phyloP scores from a whole-genome alignment of 805 yeast genomes.

The Blastobotrys terrestris region DNA sequence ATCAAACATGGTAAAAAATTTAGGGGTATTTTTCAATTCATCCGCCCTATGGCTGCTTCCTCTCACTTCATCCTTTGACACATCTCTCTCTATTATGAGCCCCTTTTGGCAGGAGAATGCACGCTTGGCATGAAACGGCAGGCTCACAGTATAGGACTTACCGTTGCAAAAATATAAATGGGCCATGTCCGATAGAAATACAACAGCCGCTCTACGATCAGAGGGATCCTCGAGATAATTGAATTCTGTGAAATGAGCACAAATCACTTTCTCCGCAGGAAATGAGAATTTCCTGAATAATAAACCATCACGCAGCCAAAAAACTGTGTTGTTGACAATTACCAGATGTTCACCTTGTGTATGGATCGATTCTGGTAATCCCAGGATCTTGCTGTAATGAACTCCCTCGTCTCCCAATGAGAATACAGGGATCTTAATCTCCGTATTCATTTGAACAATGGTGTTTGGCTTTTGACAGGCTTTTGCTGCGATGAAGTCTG shows the following conservation, averaged over 20 bases:
- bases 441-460: not conserved
- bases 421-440: not conserved
- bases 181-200: slow-evolving; percentile 55
- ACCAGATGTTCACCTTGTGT: slow-evolving; percentile 6
- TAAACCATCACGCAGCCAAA: slow-evolving; percentile 46
- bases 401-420: not conserved
- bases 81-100: slow-evolving; percentile 51
- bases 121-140: slow-evolving; percentile 59
- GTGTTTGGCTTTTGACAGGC: too few species aligned
- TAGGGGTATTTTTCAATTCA: slow-evolving; percentile 14
- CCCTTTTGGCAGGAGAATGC: slow-evolving; percentile 69
- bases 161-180: slow-evolving; percentile 60
- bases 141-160: slow-evolving; percentile 49
- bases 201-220: slow-evolving; percentile 41
- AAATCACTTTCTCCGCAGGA: slow-evolving; percentile 42
- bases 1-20: slow-evolving; percentile 63
- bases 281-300: slow-evolving; percentile 45
- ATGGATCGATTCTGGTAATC: not conserved
- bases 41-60: not conserved
- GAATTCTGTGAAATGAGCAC: slow-evolving; percentile 59
- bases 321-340: slow-evolving; percentile 28
- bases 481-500: too few species aligned
- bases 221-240: slow-evolving; percentile 13
- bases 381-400: not conserved
- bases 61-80: slow-evolving; percentile 7